Conservation (phyloP, 176 grass and related monocot species). For the Oryza meyeriana region DNA sequence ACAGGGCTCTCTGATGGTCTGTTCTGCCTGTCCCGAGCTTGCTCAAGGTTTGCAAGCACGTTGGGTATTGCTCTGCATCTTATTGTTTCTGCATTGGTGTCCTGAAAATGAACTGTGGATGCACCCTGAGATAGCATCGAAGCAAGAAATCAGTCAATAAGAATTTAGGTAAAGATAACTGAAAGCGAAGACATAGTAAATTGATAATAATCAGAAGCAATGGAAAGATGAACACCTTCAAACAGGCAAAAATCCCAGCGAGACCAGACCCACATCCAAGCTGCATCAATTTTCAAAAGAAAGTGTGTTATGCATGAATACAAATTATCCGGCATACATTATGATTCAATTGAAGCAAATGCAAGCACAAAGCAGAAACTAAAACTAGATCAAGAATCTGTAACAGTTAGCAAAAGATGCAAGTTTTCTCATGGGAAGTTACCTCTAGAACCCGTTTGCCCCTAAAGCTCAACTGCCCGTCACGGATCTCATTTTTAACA, state of each 20-base stretch:
- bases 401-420: not conserved
- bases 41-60: constrained; percentile 90
- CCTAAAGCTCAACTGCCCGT: constrained; percentile 86
- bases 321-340: not conserved
- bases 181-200: not conserved
- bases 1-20: constrained; percentile 84
- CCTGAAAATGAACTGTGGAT: constrained; percentile 88
- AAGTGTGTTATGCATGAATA: constrained; percentile 14
- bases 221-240: constrained; percentile 65
- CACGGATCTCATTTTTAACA: constrained; percentile 88
- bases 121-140: constrained; percentile 55
- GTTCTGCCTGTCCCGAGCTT: constrained; percentile 64
- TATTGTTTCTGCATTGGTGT: constrained; percentile 86
- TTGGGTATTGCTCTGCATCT: constrained; percentile 87
- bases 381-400: constrained; percentile 2
- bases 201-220: not conserved
- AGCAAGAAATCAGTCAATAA: constrained; percentile 25
- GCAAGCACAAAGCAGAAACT: constrained; percentile 9
- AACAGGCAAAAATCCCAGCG: constrained; percentile 83
- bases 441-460: constrained; percentile 94
- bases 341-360: constrained; percentile 23
- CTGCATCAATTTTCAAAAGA: constrained; percentile 55
- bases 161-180: not conserved
- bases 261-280: constrained; percentile 82
- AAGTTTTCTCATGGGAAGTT: constrained; percentile 21